A percentile compares a stretch with the other conserved stretches of the same genome.
Conservation (phyloP, 768 basidiomycete species). For the Udeniomyces megalosporus region DNA sequence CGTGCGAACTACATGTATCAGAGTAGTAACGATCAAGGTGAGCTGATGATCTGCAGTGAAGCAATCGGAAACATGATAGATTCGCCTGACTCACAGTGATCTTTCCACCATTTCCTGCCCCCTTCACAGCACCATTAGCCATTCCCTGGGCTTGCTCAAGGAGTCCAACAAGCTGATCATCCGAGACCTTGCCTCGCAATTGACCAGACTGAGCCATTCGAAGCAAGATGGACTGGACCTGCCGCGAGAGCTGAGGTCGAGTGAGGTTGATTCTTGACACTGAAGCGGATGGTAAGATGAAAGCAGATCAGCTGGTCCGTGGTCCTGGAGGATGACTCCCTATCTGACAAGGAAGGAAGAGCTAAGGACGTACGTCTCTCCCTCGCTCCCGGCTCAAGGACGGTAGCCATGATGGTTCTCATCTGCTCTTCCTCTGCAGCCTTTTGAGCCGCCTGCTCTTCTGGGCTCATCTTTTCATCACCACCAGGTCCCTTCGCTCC, state of each 20-base stretch:
- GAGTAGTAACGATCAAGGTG: too few relatives aligned
- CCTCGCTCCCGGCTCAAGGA: constrained; percentile 59
- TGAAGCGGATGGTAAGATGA: constrained; percentile 24
- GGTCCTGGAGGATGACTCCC: not conserved
- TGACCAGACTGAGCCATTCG: constrained; percentile 76
- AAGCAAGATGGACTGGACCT: constrained; percentile 61
- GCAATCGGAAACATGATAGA: not conserved
- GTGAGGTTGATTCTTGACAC: constrained; percentile 79
- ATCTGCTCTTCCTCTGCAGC: constrained; percentile 26
- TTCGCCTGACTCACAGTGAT: constrained; percentile 1
- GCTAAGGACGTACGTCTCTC: constrained; percentile 47
- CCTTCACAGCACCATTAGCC: not conserved
- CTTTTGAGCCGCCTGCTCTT: constrained; percentile 50
- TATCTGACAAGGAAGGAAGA: not conserved
- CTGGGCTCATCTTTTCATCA: constrained; percentile 35
- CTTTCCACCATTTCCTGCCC: not conserved
- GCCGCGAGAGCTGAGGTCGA: constrained; percentile 58
- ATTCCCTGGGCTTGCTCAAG: constrained; percentile 52
- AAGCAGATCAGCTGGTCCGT: too few relatives aligned
- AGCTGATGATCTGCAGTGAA: not conserved
- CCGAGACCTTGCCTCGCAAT: constrained; percentile 55
- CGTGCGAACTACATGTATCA: too few relatives aligned
- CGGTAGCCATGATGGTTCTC: constrained; percentile 49
- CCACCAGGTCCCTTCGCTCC: constrained; percentile 31
- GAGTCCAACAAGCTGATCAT: constrained; percentile 65